A percentile compares a stretch with the other conserved stretches of the same genome.
phyloP scores from a whole-genome alignment of 164 flowering plant genomes.

The Tetrastigma voinierianum region DNA sequence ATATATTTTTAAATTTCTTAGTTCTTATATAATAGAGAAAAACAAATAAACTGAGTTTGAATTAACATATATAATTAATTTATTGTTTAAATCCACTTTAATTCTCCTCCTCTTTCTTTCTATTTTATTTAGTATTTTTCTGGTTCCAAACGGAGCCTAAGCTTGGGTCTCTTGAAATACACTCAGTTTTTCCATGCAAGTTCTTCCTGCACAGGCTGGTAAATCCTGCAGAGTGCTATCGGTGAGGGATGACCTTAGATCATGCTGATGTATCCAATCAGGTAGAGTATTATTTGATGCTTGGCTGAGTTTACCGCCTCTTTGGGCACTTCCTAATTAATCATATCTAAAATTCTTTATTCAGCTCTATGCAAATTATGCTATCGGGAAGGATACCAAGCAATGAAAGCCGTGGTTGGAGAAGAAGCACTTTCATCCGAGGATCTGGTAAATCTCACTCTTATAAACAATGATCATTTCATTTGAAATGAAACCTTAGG shows the following conservation, averaged over 20 bases:
- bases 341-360: not conserved
- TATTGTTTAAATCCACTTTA: not conserved
- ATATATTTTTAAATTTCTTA: too few species aligned
- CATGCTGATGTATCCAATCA: conserved; percentile 99
- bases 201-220: not conserved
- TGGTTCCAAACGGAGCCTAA: too few species aligned
- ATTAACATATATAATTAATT: too few species aligned
- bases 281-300: conserved; percentile 34
- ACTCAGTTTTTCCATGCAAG: too few species aligned
- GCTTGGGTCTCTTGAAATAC: too few species aligned
- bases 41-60: too few species aligned
- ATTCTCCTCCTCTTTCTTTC: too few species aligned
- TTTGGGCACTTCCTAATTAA: not conserved
- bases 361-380: conserved; percentile 98
- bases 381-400: conserved; percentile 98
- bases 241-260: conserved; percentile 97
- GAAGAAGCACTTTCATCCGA: conserved; percentile 99
- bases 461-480: conserved; percentile 8
- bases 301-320: not conserved
- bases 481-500: too few species aligned
- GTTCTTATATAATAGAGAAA: too few species aligned
- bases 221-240: conserved; percentile 81
- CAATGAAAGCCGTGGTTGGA: conserved; percentile 99
- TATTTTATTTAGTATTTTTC: too few species aligned
- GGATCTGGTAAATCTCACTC: conserved; percentile 63